phyloP scores from a whole-genome alignment of 1,284 basidiomycete genomes.

The Cerrena zonata region DNA sequence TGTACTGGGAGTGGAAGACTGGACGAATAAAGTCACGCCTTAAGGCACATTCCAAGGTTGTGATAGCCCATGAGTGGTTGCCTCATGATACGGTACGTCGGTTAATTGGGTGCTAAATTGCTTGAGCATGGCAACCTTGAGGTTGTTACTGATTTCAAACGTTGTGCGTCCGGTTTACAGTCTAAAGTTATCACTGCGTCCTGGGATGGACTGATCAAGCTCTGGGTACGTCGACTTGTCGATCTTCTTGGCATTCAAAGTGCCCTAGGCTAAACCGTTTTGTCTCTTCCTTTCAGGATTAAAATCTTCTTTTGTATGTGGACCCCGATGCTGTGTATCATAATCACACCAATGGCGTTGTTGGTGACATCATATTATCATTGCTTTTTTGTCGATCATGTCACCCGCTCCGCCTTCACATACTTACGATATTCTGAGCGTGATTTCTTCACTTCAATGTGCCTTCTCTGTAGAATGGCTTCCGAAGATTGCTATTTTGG shows the following conservation, averaged over 20 bases:
- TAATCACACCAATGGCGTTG: no score
- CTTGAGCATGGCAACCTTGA: not conserved
- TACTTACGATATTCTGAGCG: no score
- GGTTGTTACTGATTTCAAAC: constrained; percentile 7
- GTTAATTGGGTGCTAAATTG: not conserved
- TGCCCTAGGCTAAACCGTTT: constrained; percentile 1
- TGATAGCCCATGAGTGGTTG: constrained; percentile 95
- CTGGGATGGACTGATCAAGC: constrained; percentile 95
- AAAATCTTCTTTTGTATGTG: no score
- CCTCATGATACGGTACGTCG: constrained; percentile 89
- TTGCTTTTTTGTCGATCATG: no score
- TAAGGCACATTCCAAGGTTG: constrained; percentile 87
- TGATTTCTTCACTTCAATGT: no score
- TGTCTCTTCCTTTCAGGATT: no score
- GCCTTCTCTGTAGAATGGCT: no score
- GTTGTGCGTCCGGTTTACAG: constrained; percentile 35
- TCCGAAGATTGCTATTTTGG: no score
- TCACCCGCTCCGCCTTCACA: no score
- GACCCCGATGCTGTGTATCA: no score
- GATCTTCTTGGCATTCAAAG: not conserved
- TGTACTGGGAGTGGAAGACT: constrained; percentile 99
- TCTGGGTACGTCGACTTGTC: constrained; percentile 64
- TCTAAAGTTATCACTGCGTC: constrained; percentile 93
- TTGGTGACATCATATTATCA: no score
- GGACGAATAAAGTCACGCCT: constrained; percentile 87